Conservation (phyloP, 441 rosid genomes). For the Rhodomyrtus psidioides region DNA sequence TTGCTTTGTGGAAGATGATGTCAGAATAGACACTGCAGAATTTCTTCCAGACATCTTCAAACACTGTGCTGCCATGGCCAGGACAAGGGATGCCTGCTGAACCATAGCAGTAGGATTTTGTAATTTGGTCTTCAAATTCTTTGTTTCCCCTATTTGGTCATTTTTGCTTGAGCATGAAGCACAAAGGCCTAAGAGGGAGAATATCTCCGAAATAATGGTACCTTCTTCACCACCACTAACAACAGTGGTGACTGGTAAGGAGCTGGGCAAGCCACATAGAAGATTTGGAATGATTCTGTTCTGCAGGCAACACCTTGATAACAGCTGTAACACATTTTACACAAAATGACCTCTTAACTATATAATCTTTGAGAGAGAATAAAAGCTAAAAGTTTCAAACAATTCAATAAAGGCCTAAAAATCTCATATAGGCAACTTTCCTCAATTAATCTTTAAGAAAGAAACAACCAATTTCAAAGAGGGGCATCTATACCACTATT, state of each 20-base stretch:
- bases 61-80: slow-evolving; percentile 80
- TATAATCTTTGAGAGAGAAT: not conserved
- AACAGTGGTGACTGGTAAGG: slow-evolving; percentile 73
- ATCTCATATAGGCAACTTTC: not conserved
- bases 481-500: not conserved
- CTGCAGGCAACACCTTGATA: slow-evolving; percentile 88
- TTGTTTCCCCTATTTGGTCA: slow-evolving; percentile 46
- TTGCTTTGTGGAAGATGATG: slow-evolving; percentile 82
- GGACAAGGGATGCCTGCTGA: slow-evolving; percentile 58
- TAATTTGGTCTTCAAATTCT: slow-evolving; percentile 46
- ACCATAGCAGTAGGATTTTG: slow-evolving; percentile 46
- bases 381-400: not conserved
- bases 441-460: not conserved
- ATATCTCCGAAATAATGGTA: slow-evolving; percentile 77
- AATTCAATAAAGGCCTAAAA: not conserved
- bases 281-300: slow-evolving; percentile 66
- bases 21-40: slow-evolving; percentile 83
- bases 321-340: slow-evolving; percentile 45
- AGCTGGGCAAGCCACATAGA: slow-evolving; percentile 89
- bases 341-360: slow-evolving; percentile 1
- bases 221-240: slow-evolving; percentile 97
- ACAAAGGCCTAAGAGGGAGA: slow-evolving; percentile 54
- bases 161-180: slow-evolving; percentile 50
- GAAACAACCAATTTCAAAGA: not conserved
- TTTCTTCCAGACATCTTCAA: slow-evolving; percentile 77